phyloP scores from a whole-genome alignment of 2,329 filamentous ascomycete genomes.

The Colletotrichum shisoi region DNA sequence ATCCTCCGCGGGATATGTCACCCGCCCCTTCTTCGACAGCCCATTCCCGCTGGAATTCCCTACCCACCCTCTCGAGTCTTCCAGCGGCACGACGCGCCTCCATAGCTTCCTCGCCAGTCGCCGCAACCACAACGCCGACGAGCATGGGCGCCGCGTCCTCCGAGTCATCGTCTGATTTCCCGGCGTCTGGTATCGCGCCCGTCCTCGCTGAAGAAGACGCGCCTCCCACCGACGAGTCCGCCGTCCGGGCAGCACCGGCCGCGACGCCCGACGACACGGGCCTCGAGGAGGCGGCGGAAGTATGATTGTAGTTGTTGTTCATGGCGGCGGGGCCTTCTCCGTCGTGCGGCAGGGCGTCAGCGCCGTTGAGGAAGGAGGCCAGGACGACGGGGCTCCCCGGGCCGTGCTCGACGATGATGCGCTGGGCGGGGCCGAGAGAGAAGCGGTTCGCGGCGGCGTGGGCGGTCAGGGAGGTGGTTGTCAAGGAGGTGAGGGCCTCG shows the following conservation, averaged over 20 bases:
- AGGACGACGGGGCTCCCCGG: conserved; percentile 54
- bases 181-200: conserved; percentile 22
- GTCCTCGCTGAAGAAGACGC: conserved; percentile 2
- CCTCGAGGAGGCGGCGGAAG: conserved; percentile 20
- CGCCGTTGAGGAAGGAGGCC: conserved; percentile 58
- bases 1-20: conserved; percentile 18
- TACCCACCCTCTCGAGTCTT: conserved; percentile 62
- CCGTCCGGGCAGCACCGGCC: conserved; percentile 18
- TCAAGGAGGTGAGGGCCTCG: conserved; percentile 61
- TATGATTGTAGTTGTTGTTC: conserved; percentile 13
- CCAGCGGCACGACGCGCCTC: conserved; percentile 63
- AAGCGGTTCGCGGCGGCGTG: conserved; percentile 63
- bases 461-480: conserved; percentile 61
- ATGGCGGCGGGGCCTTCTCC: conserved; percentile 21
- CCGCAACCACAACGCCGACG: conserved; percentile 63
- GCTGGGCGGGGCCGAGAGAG: conserved; percentile 61
- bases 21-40: conserved; percentile 45
- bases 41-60: conserved; percentile 65
- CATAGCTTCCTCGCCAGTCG: conserved; percentile 54
- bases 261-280: conserved; percentile 18
- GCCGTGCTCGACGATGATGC: conserved; percentile 66
- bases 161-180: conserved; percentile 18
- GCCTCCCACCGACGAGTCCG: conserved; percentile 6
- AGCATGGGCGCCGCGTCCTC: conserved; percentile 58
- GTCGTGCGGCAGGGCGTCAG: conserved; percentile 35